phyloP scores from a whole-genome alignment of 768 basidiomycete genomes.

The Tricholoma bakamatsutake region DNA sequence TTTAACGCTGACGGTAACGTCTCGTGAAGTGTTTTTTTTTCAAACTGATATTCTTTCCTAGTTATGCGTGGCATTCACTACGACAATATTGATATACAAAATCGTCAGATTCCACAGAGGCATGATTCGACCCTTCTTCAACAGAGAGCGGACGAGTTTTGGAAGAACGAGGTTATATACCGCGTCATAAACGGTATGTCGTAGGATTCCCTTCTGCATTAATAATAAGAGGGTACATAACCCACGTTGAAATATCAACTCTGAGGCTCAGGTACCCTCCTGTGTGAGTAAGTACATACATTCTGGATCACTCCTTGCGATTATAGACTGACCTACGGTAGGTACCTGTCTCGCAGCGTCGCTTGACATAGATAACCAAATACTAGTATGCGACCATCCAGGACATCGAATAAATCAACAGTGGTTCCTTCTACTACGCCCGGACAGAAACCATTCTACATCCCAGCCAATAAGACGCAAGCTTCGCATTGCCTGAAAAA shows the following conservation, averaged over 20 bases:
- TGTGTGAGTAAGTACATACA: constrained; percentile 30
- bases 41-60: neutral
- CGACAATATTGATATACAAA: neutral
- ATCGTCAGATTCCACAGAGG: constrained; percentile 50
- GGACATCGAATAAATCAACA: neutral
- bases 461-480: neutral
- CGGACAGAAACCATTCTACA: neutral
- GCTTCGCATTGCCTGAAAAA: neutral
- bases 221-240: neutral
- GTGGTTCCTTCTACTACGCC: neutral
- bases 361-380: neutral
- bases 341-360: neutral
- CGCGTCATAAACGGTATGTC: constrained; percentile 45
- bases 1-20: neutral
- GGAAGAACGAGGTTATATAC: constrained; percentile 36
- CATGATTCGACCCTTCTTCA: constrained; percentile 71
- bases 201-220: neutral
- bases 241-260: constrained; percentile 29
- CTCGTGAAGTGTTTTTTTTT: neutral
- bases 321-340: neutral
- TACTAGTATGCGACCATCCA: neutral
- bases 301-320: neutral
- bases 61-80: constrained; percentile 25
- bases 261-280: constrained; percentile 48
- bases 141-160: constrained; percentile 48